Conservation (phyloP, 2,329 filamentous ascomycete species). For the Botrytis fragariae region DNA sequence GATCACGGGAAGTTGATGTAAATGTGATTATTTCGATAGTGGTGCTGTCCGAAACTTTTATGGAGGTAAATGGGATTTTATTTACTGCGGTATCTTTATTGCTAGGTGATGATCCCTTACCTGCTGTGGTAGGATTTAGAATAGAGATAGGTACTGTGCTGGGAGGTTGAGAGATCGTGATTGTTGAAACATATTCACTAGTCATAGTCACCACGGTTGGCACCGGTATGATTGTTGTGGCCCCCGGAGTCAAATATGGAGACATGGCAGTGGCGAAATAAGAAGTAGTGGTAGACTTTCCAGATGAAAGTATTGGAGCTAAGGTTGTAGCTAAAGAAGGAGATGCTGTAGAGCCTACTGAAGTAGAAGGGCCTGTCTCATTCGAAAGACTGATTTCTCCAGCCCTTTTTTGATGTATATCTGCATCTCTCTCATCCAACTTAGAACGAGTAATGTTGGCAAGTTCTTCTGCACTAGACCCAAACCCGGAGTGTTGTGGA, state of each 20-base stretch:
- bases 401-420: neutral
- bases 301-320: neutral
- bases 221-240: neutral
- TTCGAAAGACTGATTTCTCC: neutral
- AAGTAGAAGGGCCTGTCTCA: too few species aligned
- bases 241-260: neutral
- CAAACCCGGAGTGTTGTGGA: conserved; percentile 4
- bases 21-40: neutral
- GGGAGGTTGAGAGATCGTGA: too few species aligned
- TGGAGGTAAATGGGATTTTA: too few species aligned
- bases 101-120: neutral
- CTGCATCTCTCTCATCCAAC: neutral
- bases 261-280: too few species aligned
- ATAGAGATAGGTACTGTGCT: neutral
- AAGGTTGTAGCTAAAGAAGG: neutral
- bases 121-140: neutral
- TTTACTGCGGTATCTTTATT: neutral
- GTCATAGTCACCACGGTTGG: neutral
- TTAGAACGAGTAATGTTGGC: neutral
- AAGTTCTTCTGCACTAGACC: neutral
- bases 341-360: neutral
- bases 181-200: neutral
- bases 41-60: neutral
- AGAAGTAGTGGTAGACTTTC: neutral
- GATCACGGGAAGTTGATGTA: neutral